phyloP scores from a whole-genome alignment of 2,329 filamentous ascomycete species.

The Macroventuria anomochaeta region DNA sequence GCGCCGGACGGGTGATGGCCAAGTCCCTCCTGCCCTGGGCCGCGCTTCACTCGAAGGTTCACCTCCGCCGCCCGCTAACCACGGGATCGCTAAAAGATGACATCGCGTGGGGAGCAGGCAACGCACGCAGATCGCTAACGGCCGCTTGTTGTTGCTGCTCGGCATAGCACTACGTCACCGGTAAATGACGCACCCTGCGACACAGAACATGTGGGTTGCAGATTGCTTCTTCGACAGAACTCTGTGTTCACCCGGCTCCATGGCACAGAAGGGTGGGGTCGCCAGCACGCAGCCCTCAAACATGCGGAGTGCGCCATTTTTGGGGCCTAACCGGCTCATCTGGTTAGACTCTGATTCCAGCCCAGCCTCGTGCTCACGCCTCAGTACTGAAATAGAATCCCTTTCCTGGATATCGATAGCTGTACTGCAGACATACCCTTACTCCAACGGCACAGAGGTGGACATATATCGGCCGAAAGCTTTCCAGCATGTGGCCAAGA shows the following conservation, averaged over 20 bases:
- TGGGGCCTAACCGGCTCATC: background rate
- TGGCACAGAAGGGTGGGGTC: conserved; percentile 1
- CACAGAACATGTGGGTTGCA: conserved; percentile 8
- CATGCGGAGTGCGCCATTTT: conserved; percentile 2
- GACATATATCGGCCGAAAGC: too few relatives aligned
- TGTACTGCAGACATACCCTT: too few relatives aligned
- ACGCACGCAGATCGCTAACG: conserved; percentile 13
- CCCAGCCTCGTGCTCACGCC: conserved; percentile 12
- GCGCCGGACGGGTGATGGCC: conserved; percentile 7
- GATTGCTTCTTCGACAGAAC: conserved; percentile 2
- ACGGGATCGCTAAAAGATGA: conserved; percentile 11
- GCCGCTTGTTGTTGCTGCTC: conserved; percentile 15
- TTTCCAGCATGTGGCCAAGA: too few relatives aligned
- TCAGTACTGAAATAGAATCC: too few relatives aligned
- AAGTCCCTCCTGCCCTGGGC: background rate
- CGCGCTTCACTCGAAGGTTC: conserved; percentile 1
- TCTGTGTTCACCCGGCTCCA: conserved; percentile 1
- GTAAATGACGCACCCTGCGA: background rate
- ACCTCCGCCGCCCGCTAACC: conserved; percentile 13
- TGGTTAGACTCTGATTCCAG: conserved; percentile 5
- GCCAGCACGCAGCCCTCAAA: background rate
- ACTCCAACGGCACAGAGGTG: too few relatives aligned
- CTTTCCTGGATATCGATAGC: too few relatives aligned
- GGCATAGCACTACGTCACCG: conserved; percentile 15
- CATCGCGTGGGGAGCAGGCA: conserved; percentile 12